Evolutionary conservation across 371 early-diverging fungal species (phyloP).

Genomic region (Zopfochytrium polystomum): DNA sequence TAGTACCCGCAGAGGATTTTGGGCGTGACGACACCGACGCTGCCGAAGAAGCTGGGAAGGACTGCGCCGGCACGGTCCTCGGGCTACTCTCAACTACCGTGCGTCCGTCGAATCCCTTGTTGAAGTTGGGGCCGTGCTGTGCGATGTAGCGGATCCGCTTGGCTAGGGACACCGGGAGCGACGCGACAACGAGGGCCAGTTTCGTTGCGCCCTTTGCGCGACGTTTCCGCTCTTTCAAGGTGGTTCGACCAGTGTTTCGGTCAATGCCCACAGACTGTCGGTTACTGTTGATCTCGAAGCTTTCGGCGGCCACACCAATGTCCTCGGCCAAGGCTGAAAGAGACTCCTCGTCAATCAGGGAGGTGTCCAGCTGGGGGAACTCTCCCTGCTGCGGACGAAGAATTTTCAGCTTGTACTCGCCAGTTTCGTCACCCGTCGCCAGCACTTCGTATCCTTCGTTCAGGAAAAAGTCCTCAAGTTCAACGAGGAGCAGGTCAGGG

Average conservation of each 20-base stretch:
- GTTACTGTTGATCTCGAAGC: background rate
- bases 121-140: constrained; percentile 36
- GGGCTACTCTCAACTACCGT: background rate
- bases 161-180: constrained; percentile 37
- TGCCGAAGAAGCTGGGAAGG: too few relatives aligned
- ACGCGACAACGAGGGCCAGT: too few relatives aligned
- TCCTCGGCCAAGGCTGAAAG: background rate
- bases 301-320: background rate
- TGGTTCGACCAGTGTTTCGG: too few relatives aligned
- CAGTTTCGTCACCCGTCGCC: constrained; percentile 10
- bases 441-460: constrained; percentile 39
- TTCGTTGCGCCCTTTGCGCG: too few relatives aligned
- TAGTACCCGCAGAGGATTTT: too few relatives aligned
- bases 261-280: too few relatives aligned
- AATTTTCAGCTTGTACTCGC: constrained; percentile 27
- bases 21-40: too few relatives aligned
- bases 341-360: too few relatives aligned
- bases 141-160: constrained; percentile 31
- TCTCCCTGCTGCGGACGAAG: constrained; percentile 8
- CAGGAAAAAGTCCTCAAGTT: constrained; percentile 26
- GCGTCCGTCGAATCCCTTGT: constrained; percentile 35
- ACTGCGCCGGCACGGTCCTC: too few relatives aligned
- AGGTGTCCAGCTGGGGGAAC: background rate
- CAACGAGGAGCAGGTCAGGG: constrained; percentile 31
- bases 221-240: too few relatives aligned